phyloP scores from a whole-genome alignment of 2,329 filamentous ascomycete species.

The Alternaria triticimaculans region DNA sequence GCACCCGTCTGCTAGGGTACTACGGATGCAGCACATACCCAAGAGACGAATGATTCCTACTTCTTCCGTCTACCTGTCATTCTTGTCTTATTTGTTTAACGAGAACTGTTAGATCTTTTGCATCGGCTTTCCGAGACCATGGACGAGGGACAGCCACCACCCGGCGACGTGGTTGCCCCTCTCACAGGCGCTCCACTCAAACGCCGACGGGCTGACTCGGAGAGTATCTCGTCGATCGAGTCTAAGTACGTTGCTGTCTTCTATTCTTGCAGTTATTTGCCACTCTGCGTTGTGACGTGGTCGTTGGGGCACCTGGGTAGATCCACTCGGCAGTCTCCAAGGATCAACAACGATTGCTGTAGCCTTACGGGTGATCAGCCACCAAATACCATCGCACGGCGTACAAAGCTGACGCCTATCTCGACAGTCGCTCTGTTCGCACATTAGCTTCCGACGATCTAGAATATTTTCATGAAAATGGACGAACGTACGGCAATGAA shows the following conservation, averaged over 20 bases:
- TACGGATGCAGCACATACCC: conserved; percentile 11
- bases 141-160: conserved; percentile 47
- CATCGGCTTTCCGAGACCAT: conserved; percentile 43
- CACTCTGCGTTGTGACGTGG: not conserved
- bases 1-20: conserved; percentile 11
- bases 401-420: conserved; percentile 6
- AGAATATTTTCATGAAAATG: conserved; percentile 66
- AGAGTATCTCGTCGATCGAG: conserved; percentile 40
- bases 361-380: not conserved
- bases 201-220: conserved; percentile 41
- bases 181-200: conserved; percentile 44
- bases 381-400: not conserved
- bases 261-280: not conserved
- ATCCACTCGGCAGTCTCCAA: not conserved
- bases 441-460: conserved; percentile 56
- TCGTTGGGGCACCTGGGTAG: not conserved
- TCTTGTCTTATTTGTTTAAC: conserved; percentile 21
- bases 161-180: conserved; percentile 45
- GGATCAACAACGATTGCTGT: not conserved
- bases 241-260: conserved; percentile 40
- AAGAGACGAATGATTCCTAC: not conserved
- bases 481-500: conserved; percentile 66
- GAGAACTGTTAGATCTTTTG: conserved; percentile 21
- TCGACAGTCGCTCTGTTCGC: conserved; percentile 43
- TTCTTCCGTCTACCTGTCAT: conserved; percentile 14